Evolutionary conservation across 2,329 filamentous ascomycete species (phyloP).

Genomic region (Penicillium sclerotiorum): DNA sequence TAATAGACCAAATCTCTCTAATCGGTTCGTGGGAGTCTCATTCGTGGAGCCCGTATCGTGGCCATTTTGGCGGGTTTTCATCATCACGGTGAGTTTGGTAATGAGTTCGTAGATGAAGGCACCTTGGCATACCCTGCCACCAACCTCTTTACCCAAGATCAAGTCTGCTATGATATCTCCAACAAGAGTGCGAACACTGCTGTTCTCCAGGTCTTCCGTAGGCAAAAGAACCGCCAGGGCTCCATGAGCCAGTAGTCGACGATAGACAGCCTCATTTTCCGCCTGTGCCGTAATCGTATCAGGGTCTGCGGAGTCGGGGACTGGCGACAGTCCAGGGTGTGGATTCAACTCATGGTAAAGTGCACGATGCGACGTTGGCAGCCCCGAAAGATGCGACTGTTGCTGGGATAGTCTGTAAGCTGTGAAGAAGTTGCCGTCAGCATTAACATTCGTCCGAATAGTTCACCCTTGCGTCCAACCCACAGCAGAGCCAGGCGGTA

Average conservation of each 20-base stretch:
- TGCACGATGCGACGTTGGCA: slow-evolving; percentile 64
- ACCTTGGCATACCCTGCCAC: slow-evolving; percentile 78
- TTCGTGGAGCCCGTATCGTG: slow-evolving; percentile 10
- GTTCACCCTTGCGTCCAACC: neutral
- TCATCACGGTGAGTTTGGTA: slow-evolving; percentile 65
- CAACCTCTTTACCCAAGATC: slow-evolving; percentile 79
- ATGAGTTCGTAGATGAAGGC: slow-evolving; percentile 88
- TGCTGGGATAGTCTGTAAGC: slow-evolving; percentile 72
- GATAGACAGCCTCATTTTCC: slow-evolving; percentile 79
- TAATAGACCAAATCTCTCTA: slow-evolving; percentile 62
- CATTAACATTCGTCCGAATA: slow-evolving; percentile 22
- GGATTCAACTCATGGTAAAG: slow-evolving; percentile 85
- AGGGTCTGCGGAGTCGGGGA: slow-evolving; percentile 62
- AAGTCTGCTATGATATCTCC: slow-evolving; percentile 87
- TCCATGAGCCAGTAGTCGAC: slow-evolving; percentile 83
- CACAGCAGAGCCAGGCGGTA: neutral
- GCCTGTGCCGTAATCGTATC: slow-evolving; percentile 62
- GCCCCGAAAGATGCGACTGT: slow-evolving; percentile 59
- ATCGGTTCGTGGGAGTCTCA: slow-evolving; percentile 41
- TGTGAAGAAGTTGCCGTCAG: slow-evolving; percentile 38
- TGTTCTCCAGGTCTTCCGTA: slow-evolving; percentile 88
- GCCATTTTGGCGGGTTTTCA: slow-evolving; percentile 32
- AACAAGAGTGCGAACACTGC: slow-evolving; percentile 79
- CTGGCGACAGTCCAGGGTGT: slow-evolving; percentile 76
- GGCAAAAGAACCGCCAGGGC: slow-evolving; percentile 82